Conservation (phyloP, 164 flowering plant species). For the Piper longum region DNA sequence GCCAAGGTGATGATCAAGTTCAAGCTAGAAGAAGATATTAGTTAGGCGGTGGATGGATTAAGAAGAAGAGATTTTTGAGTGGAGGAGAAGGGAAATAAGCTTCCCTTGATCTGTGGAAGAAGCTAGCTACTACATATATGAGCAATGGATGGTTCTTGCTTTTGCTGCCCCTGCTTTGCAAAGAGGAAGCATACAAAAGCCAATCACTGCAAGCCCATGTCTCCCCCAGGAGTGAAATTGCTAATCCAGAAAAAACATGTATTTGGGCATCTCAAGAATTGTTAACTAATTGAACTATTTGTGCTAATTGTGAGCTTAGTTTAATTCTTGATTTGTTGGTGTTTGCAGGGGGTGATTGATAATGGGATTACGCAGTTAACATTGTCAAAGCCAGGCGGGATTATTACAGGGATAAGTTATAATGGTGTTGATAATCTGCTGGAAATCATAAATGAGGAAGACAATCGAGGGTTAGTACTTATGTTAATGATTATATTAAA, state of each 20-base stretch:
- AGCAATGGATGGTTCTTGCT: neutral
- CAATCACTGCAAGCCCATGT: neutral
- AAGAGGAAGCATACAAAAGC: neutral
- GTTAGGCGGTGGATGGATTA: too few species aligned
- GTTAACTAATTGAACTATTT: neutral
- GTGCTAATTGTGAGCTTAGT: neutral
- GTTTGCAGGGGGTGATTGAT: conserved; percentile 31
- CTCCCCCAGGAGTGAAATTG: conserved; percentile 2
- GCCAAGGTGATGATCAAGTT: too few species aligned
- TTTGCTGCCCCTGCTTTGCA: neutral
- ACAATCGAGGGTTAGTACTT: conserved; percentile 23
- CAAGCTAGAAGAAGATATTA: neutral
- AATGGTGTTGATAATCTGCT: conserved; percentile 29
- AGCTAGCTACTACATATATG: neutral
- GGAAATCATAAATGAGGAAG: conserved; percentile 22
- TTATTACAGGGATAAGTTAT: conserved; percentile 22
- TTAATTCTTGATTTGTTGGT: neutral
- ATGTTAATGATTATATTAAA: too few species aligned
- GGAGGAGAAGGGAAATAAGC: neutral
- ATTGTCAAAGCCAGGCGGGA: conserved; percentile 29
- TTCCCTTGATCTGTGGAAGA: neutral
- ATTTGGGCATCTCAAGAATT: neutral
- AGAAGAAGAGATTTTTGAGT: neutral
- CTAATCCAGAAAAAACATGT: conserved; percentile 5
- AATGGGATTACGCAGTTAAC: conserved; percentile 30